These are phyloP conservation scores for Geotrichum phurueaensis DNA, from an alignment of 1,139 yeast genomes.

Conservation along the genomic window DNA sequence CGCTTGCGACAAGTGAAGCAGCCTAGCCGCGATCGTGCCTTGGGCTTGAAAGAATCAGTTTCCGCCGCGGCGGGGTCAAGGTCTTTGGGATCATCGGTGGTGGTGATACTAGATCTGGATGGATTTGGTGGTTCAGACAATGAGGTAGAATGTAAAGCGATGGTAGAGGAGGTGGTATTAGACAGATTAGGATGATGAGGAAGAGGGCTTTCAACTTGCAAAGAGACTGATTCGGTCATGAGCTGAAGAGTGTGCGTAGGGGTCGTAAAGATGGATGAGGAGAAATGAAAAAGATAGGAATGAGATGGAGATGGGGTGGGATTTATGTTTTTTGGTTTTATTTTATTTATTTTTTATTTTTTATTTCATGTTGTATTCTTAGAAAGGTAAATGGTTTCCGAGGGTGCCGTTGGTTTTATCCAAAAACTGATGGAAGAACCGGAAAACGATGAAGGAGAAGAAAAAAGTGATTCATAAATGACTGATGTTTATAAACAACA, in stretches of 20 bases:
- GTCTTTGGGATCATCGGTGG: background rate
- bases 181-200: background rate
- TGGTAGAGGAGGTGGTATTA: background rate
- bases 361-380: too few relatives aligned
- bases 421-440: background rate
- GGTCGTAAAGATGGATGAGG: too few relatives aligned
- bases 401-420: too few relatives aligned
- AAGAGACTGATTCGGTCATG: background rate
- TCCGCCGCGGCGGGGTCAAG: background rate
- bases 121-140: background rate
- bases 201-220: background rate
- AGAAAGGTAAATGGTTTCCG: too few relatives aligned
- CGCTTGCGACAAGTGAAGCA: constrained; percentile 66
- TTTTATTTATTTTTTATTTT: too few relatives aligned
- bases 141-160: background rate
- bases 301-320: too few relatives aligned
- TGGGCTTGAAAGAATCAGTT: background rate
- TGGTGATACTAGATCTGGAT: background rate
- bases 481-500: too few relatives aligned
- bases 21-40: constrained; percentile 42
- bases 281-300: too few relatives aligned
- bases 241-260: background rate
- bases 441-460: too few relatives aligned
- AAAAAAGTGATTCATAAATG: background rate
- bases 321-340: too few relatives aligned